phyloP scores from a whole-genome alignment of 2,329 filamentous ascomycete genomes.

The Colletotrichum trifolii region DNA sequence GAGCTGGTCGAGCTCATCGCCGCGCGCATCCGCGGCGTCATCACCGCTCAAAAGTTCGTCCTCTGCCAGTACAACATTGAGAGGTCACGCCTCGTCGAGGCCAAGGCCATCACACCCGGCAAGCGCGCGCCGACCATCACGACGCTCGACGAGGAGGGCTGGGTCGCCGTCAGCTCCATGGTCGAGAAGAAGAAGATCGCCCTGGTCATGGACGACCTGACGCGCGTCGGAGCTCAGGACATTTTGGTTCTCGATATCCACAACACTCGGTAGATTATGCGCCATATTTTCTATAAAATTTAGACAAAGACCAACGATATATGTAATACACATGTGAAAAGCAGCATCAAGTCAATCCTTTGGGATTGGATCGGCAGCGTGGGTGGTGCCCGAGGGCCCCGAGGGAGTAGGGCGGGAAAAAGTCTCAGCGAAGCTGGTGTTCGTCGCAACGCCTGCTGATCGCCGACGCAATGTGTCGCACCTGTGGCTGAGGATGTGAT shows the following conservation, averaged over 20 bases:
- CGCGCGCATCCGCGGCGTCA: constrained; percentile 89
- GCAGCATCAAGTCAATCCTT: neutral
- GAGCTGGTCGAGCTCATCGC: constrained; percentile 86
- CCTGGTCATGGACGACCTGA: constrained; percentile 86
- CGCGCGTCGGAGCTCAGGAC: constrained; percentile 81
- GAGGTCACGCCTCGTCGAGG: constrained; percentile 72
- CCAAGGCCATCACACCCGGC: constrained; percentile 85
- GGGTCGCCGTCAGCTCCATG: constrained; percentile 96
- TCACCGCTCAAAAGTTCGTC: constrained; percentile 93
- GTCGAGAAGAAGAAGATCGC: constrained; percentile 89
- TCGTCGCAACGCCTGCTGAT: constrained; percentile 9
- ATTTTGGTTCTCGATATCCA: constrained; percentile 88
- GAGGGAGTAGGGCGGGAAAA: neutral
- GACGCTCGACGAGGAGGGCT: constrained; percentile 86
- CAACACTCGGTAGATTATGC: constrained; percentile 69
- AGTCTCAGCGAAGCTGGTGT: neutral
- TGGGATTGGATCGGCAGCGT: too few relatives aligned
- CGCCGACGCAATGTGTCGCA: constrained; percentile 11
- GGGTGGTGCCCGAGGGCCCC: neutral
- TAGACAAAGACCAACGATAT: constrained; percentile 21
- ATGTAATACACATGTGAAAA: constrained; percentile 21
- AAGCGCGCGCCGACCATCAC: constrained; percentile 94
- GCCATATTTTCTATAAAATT: neutral
- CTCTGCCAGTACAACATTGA: constrained; percentile 97
- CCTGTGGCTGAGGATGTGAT: constrained; percentile 18